Evolutionary conservation across 768 basidiomycete species (phyloP), one percentile per base, ranked within the genome.

Genomic region (Russula emetica): DNA sequence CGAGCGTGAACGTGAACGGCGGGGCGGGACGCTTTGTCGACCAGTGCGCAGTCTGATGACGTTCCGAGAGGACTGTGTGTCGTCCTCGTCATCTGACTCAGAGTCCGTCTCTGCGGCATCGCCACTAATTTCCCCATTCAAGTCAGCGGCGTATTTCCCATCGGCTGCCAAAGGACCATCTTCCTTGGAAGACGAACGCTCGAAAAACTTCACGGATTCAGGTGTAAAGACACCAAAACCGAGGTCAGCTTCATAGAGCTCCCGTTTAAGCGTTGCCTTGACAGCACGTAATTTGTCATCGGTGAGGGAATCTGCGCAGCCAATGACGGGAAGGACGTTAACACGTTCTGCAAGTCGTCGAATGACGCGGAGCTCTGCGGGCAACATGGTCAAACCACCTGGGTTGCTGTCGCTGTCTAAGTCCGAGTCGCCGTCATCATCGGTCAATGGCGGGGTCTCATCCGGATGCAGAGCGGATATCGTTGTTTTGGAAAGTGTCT

Each of bases 261-360:
- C 90, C 56, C 75, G 80, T 52, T 83, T 83, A n/a, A 94, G 82
- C 30, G 87, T 87, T 58, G 79, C 75, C 78, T 92, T 93, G 55
- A 92, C 80, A 52, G 83, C 82, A 51, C 75, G 74, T 61, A 94
- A 78, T 67, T 82, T 87, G 65, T 85, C 86, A 71, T 94, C 88
- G 42, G 92, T 94, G 64, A 94, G 79, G 44, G 90, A 90, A 74
- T 94, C 92, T 3, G 91, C 80, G 63, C 78, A 87, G 16, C 88
- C 87, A 67, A 94, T 82, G 58, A 94, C 83, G 53, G 92, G 92
- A 56, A 94, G 82, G 22, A 94, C 82, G 70, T 94, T 94, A 63
- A 83, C 81, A 61, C 91, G 85, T 24, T 80, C 79, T 24, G 88
- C 81, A 42, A 94, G 81, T 57, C 92, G 83, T 45, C 82, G 82